Evolutionary conservation across 371 early-diverging fungal genomes (phyloP).

Genomic region (Mortierella sp.): DNA sequence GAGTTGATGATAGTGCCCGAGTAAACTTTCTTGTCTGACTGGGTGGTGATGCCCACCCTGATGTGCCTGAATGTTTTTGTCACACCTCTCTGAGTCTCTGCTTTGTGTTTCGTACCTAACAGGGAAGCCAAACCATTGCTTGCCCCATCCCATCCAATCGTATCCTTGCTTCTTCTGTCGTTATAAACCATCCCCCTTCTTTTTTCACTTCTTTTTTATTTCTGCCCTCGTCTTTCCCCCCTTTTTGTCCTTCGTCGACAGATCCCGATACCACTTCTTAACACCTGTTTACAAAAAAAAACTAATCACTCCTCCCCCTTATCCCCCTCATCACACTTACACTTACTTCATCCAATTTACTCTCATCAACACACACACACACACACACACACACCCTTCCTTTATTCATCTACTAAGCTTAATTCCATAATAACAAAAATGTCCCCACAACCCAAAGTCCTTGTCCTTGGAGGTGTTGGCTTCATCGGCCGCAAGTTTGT

Average conservation of each 20-base stretch:
- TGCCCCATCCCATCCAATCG: neutral
- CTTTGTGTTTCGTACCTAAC: too few relatives aligned
- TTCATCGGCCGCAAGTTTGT: slow-evolving; percentile 91
- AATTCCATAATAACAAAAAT: slow-evolving; percentile 12
- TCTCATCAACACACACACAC: neutral
- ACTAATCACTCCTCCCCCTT: too few relatives aligned
- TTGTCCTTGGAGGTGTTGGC: slow-evolving; percentile 88
- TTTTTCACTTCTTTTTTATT: neutral
- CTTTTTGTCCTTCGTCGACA: neutral
- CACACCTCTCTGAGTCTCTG: too few relatives aligned
- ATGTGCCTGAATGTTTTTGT: too few relatives aligned
- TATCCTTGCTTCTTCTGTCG: neutral
- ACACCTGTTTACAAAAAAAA: neutral
- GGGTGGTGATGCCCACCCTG: too few relatives aligned
- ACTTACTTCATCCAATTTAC: neutral
- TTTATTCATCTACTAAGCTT: slow-evolving; percentile 6
- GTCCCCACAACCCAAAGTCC: slow-evolving; percentile 62
- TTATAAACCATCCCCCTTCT: neutral
- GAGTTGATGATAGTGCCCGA: too few relatives aligned
- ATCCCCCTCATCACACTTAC: slow-evolving; percentile 4
- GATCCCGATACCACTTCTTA: slow-evolving; percentile 9
- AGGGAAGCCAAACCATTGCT: too few relatives aligned
- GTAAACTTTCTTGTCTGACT: too few relatives aligned
- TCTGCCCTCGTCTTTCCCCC: slow-evolving; percentile 2
- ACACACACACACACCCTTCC: neutral